Conservation (phyloP, 1,284 basidiomycete species). For the Microbotryum saponariae region DNA sequence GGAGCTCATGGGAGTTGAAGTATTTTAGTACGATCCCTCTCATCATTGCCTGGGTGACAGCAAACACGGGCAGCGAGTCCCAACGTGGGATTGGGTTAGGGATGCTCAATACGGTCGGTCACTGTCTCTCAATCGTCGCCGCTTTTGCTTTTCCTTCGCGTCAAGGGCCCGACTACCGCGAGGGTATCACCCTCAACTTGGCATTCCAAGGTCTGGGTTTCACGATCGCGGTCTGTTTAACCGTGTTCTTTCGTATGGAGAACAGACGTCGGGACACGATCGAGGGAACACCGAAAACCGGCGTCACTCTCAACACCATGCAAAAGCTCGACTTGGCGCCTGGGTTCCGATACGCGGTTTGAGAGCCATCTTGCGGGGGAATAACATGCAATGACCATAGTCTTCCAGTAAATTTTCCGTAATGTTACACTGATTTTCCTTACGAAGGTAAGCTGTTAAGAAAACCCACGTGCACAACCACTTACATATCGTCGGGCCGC, state of each 20-base stretch:
- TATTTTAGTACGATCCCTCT: conserved; percentile 37
- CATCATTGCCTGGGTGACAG: conserved; percentile 39
- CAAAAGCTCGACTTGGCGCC: no score
- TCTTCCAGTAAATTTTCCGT: no score
- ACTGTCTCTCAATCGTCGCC: conserved; percentile 45
- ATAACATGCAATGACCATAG: no score
- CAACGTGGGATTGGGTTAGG: conserved; percentile 44
- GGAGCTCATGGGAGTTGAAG: no score
- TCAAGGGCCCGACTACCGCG: conserved; percentile 43
- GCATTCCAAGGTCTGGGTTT: conserved; percentile 43
- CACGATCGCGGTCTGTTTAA: conserved; percentile 39
- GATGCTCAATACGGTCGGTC: conserved; percentile 45
- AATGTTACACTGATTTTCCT: no score
- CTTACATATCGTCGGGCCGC: no score
- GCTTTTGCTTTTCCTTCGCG: conserved; percentile 43
- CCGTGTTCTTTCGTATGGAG: conserved; percentile 40
- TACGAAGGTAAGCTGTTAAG: no score
- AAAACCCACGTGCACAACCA: no score
- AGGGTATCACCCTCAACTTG: conserved; percentile 44
- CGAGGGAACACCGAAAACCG: conserved; percentile 38
- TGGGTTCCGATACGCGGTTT: no score
- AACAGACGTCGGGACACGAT: conserved; percentile 42
- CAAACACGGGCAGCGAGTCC: conserved; percentile 41
- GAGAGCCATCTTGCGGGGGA: no score
- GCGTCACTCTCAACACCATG: no score